Conservation (phyloP, 169 alveolate species). For the Miamiensis avidus region DNA sequence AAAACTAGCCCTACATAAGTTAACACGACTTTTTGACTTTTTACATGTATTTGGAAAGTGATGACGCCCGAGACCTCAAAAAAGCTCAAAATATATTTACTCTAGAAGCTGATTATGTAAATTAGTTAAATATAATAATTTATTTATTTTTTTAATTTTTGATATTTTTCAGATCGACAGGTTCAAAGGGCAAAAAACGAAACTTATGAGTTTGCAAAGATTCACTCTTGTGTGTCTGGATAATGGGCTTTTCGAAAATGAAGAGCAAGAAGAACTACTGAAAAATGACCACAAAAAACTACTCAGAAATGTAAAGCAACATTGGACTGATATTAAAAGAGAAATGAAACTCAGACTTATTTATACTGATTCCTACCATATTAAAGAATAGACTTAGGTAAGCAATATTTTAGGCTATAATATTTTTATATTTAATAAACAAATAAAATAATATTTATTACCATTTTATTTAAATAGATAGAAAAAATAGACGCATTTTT, state of each 20-base stretch:
- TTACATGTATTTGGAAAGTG: not conserved
- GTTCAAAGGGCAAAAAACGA: not conserved
- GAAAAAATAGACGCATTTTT: not conserved
- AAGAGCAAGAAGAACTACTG: not conserved
- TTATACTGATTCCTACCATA: not conserved
- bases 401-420: too few species aligned
- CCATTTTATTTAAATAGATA: not conserved
- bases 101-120: not conserved
- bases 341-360: not conserved
- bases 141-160: too few species aligned
- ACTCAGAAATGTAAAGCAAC: too few species aligned
- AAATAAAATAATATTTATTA: too few species aligned
- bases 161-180: not conserved
- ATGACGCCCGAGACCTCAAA: not conserved
- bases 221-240: not conserved
- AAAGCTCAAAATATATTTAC: not conserved
- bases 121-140: too few species aligned
- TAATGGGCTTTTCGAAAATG: not conserved
- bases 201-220: not conserved
- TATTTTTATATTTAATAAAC: too few species aligned
- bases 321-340: not conserved
- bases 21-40: not conserved
- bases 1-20: too few species aligned
- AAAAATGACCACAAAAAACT: not conserved
- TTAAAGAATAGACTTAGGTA: not conserved